Conservation (phyloP, 371 early-diverging fungal genomes). For the Smittium culicis region DNA sequence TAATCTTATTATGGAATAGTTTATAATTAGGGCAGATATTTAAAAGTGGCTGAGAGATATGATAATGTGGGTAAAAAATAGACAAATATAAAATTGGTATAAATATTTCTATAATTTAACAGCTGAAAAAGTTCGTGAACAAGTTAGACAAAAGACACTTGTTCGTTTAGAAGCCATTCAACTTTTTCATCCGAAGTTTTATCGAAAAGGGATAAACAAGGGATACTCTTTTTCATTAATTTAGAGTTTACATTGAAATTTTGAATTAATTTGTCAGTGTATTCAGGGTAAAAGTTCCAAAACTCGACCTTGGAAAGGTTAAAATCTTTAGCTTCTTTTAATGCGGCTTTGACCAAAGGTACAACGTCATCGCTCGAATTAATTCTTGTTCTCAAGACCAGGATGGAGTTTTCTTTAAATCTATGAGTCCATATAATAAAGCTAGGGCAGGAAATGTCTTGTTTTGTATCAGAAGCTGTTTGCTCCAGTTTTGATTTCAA, state of each 20-base stretch:
- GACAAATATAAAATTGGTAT: too few relatives aligned
- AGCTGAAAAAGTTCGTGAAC: not conserved
- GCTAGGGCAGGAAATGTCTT: too few relatives aligned
- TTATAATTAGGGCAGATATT: too few relatives aligned
- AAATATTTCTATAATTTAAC: too few relatives aligned
- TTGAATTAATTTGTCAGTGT: not conserved
- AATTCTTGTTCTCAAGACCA: not conserved
- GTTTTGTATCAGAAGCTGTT: not conserved
- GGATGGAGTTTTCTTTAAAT: constrained; percentile 4
- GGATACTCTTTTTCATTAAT: not conserved
- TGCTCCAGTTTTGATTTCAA: not conserved
- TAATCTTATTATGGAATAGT: too few relatives aligned
- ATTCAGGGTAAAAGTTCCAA: constrained; percentile 2
- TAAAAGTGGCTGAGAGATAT: too few relatives aligned
- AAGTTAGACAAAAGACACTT: not conserved
- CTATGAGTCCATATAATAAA: constrained; percentile 10
- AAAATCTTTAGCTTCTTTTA: constrained; percentile 1
- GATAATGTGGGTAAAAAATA: too few relatives aligned
- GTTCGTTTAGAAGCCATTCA: not conserved
- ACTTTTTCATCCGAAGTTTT: not conserved
- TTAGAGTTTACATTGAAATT: not conserved
- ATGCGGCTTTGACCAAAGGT: not conserved
- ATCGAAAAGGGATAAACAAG: not conserved
- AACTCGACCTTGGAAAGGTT: not conserved
- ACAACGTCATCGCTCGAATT: not conserved